phyloP scores from a whole-genome alignment of 2,329 filamentous ascomycete species.

The Exophiala calicioides region DNA sequence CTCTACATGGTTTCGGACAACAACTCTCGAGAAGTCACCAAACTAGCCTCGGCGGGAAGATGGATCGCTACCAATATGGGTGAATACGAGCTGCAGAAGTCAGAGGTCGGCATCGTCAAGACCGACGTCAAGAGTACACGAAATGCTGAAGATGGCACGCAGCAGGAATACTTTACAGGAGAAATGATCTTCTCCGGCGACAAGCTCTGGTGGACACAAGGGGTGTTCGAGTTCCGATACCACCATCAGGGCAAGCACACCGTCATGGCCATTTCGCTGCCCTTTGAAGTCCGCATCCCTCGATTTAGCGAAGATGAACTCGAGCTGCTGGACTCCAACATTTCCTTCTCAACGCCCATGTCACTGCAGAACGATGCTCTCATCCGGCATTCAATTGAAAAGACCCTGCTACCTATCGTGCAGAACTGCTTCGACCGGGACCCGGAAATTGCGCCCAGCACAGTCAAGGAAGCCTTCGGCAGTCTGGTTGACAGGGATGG shows the following conservation, averaged over 20 bases:
- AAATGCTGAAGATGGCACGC: constrained; percentile 36
- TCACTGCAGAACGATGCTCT: constrained; percentile 55
- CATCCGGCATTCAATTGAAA: constrained; percentile 71
- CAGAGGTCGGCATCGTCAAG: constrained; percentile 73
- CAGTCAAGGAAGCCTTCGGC: constrained; percentile 79
- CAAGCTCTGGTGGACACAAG: constrained; percentile 96
- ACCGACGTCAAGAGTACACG: constrained; percentile 62
- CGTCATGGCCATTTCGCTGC: constrained; percentile 89
- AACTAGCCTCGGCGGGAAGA: constrained; percentile 80
- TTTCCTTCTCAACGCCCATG: constrained; percentile 12
- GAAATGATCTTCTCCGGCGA: constrained; percentile 88
- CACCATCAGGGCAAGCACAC: constrained; percentile 91
- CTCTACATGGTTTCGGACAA: constrained; percentile 97
- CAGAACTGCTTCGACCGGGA: constrained; percentile 92
- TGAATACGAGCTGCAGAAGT: constrained; percentile 71
- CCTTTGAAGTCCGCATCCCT: constrained; percentile 84
- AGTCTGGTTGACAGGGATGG: constrained; percentile 79
- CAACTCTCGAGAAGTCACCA: constrained; percentile 77
- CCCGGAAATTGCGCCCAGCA: constrained; percentile 82
- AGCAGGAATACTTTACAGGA: constrained; percentile 66
- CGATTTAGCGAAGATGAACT: constrained; percentile 76
- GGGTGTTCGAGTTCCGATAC: constrained; percentile 95
- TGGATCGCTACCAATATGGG: constrained; percentile 82
- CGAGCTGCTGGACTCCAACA: constrained; percentile 43
- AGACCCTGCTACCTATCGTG: constrained; percentile 76